phyloP scores from a whole-genome alignment of 768 basidiomycete genomes.

The Royoungia palumana region DNA sequence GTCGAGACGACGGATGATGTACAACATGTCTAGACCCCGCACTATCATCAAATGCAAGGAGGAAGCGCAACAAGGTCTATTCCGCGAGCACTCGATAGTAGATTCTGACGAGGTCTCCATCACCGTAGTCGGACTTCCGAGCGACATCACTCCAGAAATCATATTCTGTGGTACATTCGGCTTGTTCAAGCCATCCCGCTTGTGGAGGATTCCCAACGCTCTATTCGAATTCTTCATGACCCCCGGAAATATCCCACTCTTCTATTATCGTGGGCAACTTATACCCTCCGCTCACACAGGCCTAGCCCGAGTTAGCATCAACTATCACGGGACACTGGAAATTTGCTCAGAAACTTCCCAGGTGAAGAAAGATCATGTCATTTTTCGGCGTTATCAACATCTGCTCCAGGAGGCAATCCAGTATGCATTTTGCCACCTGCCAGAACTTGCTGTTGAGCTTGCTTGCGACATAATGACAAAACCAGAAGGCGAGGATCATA shows the following conservation, averaged over 20 bases:
- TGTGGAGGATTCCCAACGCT: slow-evolving; percentile 13
- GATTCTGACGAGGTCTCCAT: slow-evolving; percentile 16
- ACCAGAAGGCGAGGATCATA: neutral
- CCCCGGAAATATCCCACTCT: slow-evolving; percentile 5
- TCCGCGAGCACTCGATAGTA: slow-evolving; percentile 8
- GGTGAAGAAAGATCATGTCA: slow-evolving; percentile 2
- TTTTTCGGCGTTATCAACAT: slow-evolving; percentile 11
- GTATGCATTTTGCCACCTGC: slow-evolving; percentile 10
- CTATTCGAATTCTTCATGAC: slow-evolving; percentile 17
- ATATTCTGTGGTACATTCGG: slow-evolving; percentile 16
- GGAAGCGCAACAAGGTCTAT: slow-evolving; percentile 2
- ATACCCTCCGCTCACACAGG: slow-evolving; percentile 3
- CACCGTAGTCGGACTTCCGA: slow-evolving; percentile 14
- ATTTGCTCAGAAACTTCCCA: slow-evolving; percentile 5
- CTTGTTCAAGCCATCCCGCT: slow-evolving; percentile 6
- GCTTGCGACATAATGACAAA: slow-evolving; percentile 12
- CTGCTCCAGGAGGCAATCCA: slow-evolving; percentile 10
- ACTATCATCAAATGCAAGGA: slow-evolving; percentile 5
- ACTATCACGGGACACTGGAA: slow-evolving; percentile 15
- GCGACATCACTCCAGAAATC: slow-evolving; percentile 7
- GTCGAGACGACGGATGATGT: slow-evolving; percentile 12
- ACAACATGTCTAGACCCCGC: slow-evolving; percentile 13
- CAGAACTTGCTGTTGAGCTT: slow-evolving; percentile 14
- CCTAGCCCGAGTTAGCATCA: slow-evolving; percentile 9
- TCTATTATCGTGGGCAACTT: slow-evolving; percentile 17